Evolutionary conservation across 2,329 filamentous ascomycete genomes (phyloP).

Genomic region (Claviceps fusiformis): DNA sequence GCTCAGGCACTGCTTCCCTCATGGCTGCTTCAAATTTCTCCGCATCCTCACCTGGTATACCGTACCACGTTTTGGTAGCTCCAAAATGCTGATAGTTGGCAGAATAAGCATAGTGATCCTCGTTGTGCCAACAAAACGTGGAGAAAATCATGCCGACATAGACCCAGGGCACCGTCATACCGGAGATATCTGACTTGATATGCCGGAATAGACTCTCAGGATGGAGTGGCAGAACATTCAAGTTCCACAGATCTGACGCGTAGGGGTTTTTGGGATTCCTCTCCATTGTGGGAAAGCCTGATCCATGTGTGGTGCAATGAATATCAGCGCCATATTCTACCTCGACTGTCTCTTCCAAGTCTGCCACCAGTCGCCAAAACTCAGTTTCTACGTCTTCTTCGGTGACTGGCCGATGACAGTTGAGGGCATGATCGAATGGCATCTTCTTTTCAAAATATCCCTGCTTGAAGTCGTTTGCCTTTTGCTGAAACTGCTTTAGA

Average conservation of each 20-base stretch:
- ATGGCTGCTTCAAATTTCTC: constrained; percentile 93
- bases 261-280: constrained; percentile 79
- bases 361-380: constrained; percentile 92
- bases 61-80: constrained; percentile 98
- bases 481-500: constrained; percentile 88
- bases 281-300: constrained; percentile 89
- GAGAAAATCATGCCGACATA: constrained; percentile 99
- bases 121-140: constrained; percentile 98
- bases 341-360: constrained; percentile 87
- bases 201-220: constrained; percentile 88
- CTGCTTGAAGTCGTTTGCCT: constrained; percentile 88
- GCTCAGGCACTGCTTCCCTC: constrained; percentile 84
- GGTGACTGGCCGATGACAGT: constrained; percentile 67
- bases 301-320: constrained; percentile 94
- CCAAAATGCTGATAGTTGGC: constrained; percentile 98
- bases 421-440: constrained; percentile 73
- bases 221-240: constrained; percentile 83
- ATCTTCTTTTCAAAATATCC: constrained; percentile 84
- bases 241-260: constrained; percentile 84
- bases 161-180: constrained; percentile 98
- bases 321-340: constrained; percentile 98
- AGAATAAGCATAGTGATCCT: constrained; percentile 95
- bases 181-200: constrained; percentile 96
- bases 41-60: constrained; percentile 84
- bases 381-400: constrained; percentile 94